A percentile compares a stretch with the other conserved stretches of the same genome.
phyloP scores from a whole-genome alignment of 2,329 filamentous ascomycete genomes.

The Colletotrichum orbiculare region DNA sequence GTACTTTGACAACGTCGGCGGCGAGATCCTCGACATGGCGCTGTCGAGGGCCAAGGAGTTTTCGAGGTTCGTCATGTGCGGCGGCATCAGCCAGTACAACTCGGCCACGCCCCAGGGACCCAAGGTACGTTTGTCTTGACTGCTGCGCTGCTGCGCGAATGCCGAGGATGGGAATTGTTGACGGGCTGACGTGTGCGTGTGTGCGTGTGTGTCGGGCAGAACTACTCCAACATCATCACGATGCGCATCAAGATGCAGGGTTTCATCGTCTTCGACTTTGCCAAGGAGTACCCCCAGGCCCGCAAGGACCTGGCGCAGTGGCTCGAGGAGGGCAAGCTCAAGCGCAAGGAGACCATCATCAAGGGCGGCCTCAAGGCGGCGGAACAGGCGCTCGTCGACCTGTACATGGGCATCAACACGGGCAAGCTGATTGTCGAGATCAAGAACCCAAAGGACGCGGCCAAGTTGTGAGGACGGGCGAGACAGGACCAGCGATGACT shows the following conservation, averaged over 20 bases:
- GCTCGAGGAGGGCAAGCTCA: conserved; percentile 78
- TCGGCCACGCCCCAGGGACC: conserved; percentile 64
- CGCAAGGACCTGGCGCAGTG: conserved; percentile 71
- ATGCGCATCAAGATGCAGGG: conserved; percentile 74
- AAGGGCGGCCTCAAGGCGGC: conserved; percentile 74
- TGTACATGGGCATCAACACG: conserved; percentile 78
- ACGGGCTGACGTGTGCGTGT: too few relatives aligned
- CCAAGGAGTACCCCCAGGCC: conserved; percentile 66
- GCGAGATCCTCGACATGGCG: conserved; percentile 75
- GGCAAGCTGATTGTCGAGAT: conserved; percentile 72
- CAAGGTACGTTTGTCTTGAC: conserved; percentile 48
- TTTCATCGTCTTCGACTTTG: conserved; percentile 79
- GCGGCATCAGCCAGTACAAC: conserved; percentile 78
- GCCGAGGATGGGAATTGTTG: too few relatives aligned
- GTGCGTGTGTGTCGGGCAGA: conserved; percentile 43
- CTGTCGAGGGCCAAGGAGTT: conserved; percentile 70
- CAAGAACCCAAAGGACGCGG: conserved; percentile 47
- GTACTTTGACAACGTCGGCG: conserved; percentile 80
- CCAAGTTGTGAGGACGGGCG: conserved; percentile 19
- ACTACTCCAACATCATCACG: conserved; percentile 62
- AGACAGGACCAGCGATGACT: conserved; percentile 12
- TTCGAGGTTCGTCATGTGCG: conserved; percentile 78
- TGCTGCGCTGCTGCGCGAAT: background rate
- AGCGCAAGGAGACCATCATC: conserved; percentile 77
- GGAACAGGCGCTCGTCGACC: conserved; percentile 69